Base-by-base conservation (phyloP, 495 filamentous ascomycete genomes). In the Alectoria sarmentosa region DNA sequence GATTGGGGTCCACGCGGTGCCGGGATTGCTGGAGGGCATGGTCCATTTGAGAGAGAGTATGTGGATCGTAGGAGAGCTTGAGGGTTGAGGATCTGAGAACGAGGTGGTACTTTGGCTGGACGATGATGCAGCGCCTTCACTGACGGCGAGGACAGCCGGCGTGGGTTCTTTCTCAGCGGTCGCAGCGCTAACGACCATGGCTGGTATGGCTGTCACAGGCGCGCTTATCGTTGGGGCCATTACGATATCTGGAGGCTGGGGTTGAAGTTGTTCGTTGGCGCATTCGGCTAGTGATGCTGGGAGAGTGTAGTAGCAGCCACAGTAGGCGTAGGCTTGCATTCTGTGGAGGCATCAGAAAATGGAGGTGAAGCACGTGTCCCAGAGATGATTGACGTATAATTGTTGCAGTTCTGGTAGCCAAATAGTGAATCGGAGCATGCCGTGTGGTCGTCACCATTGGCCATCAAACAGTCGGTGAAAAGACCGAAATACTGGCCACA, bases 321-420 rank as follows among this genome's bases (percentile, higher is more conserved):
- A 66, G 36, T 65, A 68, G 55, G 66, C 66, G 56, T 70, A 70
- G 10, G 66, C 65, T 62, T 68, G 66, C 23, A 66, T 32, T 21
- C 66, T 68, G 55, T 42, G 15, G n/a, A 41, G 23, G 14, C 30
- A 32, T 44, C 39, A 36, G 59, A 62, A 6, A n/a, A 26, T 36
- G 19, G 9, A 62, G 11, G 6, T 54, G n/a, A 15, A 28, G 26
- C 15, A 23, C 36, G 17, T 10, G 19, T 54, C 4, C 13, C 14
- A 52, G 19, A 58, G 46, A 41, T 7, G 37, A 37, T 60, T n/a
- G 52, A 70, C 68, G 66, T 70, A 32, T 67, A 64, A 44, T 68
- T 67, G 9, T 48, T 38, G 58, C 68, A 70, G 37, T 68, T 36
- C 28, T 61, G 49, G 36, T 64, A 68, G 32, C 63, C 66, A 13